phyloP scores from a whole-genome alignment of 2,329 filamentous ascomycete genomes.

The Mycosphaerella arachidis region DNA sequence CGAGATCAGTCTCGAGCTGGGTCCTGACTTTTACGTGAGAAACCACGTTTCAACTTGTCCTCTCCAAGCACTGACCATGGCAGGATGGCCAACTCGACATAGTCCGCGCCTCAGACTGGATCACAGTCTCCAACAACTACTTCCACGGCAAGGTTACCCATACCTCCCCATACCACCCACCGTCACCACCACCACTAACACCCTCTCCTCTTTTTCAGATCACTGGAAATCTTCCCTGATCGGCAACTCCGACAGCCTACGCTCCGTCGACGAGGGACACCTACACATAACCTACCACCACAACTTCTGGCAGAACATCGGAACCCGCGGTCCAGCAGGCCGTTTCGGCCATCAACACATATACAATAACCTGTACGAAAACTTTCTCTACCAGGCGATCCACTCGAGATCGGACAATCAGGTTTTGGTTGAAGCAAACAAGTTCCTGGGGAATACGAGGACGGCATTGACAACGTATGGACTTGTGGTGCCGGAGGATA shows the following conservation, averaged over 20 bases:
- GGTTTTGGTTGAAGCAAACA: conserved; percentile 48
- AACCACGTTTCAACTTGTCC: not conserved
- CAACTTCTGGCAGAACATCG: conserved; percentile 46
- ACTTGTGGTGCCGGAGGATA: conserved; percentile 52
- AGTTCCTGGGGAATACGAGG: conserved; percentile 45
- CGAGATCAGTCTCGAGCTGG: conserved; percentile 32
- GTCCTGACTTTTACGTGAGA: conserved; percentile 23
- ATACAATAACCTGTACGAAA: conserved; percentile 49
- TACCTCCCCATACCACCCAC: not conserved
- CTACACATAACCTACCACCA: conserved; percentile 50
- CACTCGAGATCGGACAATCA: conserved; percentile 49
- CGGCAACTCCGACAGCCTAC: conserved; percentile 39
- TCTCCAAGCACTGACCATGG: too few species aligned
- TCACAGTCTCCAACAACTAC: conserved; percentile 48
- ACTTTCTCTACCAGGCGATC: conserved; percentile 47
- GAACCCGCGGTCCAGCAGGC: conserved; percentile 47
- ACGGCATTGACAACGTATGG: conserved; percentile 53
- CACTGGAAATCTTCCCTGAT: conserved; percentile 45
- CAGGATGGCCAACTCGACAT: conserved; percentile 46
- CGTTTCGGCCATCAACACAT: conserved; percentile 49
- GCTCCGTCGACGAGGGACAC: conserved; percentile 41
- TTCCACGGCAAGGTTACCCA: conserved; percentile 34
- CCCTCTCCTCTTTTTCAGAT: conserved; percentile 19
- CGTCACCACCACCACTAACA: not conserved
- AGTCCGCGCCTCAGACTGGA: conserved; percentile 42